Evolutionary conservation across 305 asterid genomes (phyloP), one percentile per base, ranked within the genome.

Genomic region (Rubia balearica): DNA sequence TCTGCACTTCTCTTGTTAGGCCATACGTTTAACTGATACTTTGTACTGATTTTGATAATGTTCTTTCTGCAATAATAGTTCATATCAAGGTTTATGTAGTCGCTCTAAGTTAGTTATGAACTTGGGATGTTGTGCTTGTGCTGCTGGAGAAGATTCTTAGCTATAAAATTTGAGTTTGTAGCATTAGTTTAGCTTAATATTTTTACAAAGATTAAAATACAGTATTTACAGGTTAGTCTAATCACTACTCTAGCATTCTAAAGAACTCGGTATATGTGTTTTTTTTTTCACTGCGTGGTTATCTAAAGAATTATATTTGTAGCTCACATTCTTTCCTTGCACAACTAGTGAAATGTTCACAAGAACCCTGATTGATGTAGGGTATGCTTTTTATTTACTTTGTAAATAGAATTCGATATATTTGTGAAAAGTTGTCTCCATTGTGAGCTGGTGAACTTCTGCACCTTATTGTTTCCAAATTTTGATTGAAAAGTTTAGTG

Each of bases 151-250:
- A 61, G 17, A 61, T 27, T 27, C 41, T 38, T 61, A 27, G 42
- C 7, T 11, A 27, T 27, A 40, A 60, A 0, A 12, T 10, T 57
- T 22, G 27, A 36, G 49, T 38, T 64, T 41, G 40, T 22, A 11
- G 16, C 40, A 27, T 60, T 1, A 33, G 49, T 38, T 64, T 41
- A 53, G 57, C 6, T 17, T 51, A 51, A 16, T 51, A 9, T 51
- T 53, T 53, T 33, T 42, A 12, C 3, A 36, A 6, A n/a, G 12
- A 67, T 36, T 8, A 19, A 10, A 68, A 17, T 69, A 21, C 98
- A 94, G 78, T 94, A 94, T 80, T 84, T 94, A 70, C 98, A 93
- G 91, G 98, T 89, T 73, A 80, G 80, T 17, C 8, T 4, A 36
- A 36, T 36, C 40, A 36, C 7, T 36, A 36, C 40, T 36, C 40